A percentile compares a stretch with the other conserved stretches of the same genome.
Conservation (phyloP, 495 filamentous ascomycete genomes). For the Rhypophila decipiens region DNA sequence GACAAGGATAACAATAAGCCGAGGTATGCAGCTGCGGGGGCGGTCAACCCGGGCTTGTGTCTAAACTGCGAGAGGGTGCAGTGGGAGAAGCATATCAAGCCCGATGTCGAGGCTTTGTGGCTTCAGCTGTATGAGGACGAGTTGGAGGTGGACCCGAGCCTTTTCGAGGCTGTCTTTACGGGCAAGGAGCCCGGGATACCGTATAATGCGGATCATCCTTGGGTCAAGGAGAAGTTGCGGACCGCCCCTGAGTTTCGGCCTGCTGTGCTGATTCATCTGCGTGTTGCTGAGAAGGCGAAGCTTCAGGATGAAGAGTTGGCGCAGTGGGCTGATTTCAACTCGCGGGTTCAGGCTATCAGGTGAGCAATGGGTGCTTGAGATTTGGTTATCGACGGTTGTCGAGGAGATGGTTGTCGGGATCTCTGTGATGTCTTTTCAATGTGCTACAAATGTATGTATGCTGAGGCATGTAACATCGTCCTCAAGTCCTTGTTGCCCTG, state of each 20-base stretch:
- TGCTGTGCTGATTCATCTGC: constrained; percentile 6
- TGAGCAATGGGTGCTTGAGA: no score
- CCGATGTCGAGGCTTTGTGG: not conserved
- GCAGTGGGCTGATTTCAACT: not conserved
- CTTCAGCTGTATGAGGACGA: constrained; percentile 8
- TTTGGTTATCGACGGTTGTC: no score
- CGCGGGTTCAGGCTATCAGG: not conserved
- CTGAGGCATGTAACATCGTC: no score
- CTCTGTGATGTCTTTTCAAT: no score
- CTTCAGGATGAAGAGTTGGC: not conserved
- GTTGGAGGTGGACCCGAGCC: not conserved
- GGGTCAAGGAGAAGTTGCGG: constrained; percentile 8
- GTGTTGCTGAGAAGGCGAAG: not conserved
- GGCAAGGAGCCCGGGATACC: not conserved
- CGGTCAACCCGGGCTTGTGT: constrained; percentile 7
- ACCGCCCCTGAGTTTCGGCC: constrained; percentile 7
- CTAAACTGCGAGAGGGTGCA: constrained; percentile 10
- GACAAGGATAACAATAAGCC: not conserved
- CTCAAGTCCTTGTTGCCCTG: no score
- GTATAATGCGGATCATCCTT: constrained; percentile 4
- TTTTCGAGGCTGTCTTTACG: not conserved
- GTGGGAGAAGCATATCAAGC: constrained; percentile 6
- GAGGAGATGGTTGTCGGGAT: no score
- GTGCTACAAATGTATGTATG: no score
- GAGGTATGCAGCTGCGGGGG: not conserved